phyloP scores from a whole-genome alignment of 2,329 filamentous ascomycete species.

The Chrysosporium keratinophilum region DNA sequence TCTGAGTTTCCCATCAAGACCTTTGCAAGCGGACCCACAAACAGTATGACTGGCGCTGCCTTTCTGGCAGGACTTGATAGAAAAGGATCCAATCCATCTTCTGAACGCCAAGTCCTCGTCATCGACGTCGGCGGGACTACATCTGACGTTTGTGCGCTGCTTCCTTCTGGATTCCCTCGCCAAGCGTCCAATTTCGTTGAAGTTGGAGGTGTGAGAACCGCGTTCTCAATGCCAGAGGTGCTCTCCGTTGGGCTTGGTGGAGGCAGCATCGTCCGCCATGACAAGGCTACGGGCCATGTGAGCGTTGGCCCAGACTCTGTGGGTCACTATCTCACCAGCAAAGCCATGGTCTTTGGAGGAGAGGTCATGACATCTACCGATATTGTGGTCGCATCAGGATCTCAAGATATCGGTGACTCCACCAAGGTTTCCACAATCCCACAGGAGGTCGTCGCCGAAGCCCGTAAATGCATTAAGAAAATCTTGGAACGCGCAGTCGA shows the following conservation, averaged over 20 bases:
- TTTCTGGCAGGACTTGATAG: slow-evolving; percentile 39
- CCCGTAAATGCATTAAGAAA: slow-evolving; percentile 33
- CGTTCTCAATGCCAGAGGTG: slow-evolving; percentile 50
- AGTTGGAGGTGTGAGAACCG: slow-evolving; percentile 53
- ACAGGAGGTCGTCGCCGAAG: slow-evolving; percentile 17
- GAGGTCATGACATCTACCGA: slow-evolving; percentile 51
- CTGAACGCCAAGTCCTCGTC: slow-evolving; percentile 40
- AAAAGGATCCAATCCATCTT: slow-evolving; percentile 14
- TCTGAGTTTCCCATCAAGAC: slow-evolving; percentile 50
- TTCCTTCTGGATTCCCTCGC: slow-evolving; percentile 53
- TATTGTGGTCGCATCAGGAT: slow-evolving; percentile 33
- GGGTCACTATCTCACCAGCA: slow-evolving; percentile 46
- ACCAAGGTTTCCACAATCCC: slow-evolving; percentile 19
- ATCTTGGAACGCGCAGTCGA: slow-evolving; percentile 46
- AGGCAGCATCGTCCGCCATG: slow-evolving; percentile 37
- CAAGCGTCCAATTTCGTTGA: slow-evolving; percentile 54
- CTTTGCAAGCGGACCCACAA: slow-evolving; percentile 54
- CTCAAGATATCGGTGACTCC: slow-evolving; percentile 21
- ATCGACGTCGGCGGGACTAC: slow-evolving; percentile 56
- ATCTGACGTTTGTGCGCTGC: slow-evolving; percentile 52
- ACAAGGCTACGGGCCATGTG: slow-evolving; percentile 28
- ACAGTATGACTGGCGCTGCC: slow-evolving; percentile 53
- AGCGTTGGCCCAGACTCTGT: slow-evolving; percentile 54
- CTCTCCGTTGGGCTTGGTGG: slow-evolving; percentile 49
- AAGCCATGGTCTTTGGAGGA: slow-evolving; percentile 49